A percentile compares a stretch with the other conserved stretches of the same genome.
phyloP scores from a whole-genome alignment of 176 grass and related monocot genomes.

The Rhynchospora pubera region DNA sequence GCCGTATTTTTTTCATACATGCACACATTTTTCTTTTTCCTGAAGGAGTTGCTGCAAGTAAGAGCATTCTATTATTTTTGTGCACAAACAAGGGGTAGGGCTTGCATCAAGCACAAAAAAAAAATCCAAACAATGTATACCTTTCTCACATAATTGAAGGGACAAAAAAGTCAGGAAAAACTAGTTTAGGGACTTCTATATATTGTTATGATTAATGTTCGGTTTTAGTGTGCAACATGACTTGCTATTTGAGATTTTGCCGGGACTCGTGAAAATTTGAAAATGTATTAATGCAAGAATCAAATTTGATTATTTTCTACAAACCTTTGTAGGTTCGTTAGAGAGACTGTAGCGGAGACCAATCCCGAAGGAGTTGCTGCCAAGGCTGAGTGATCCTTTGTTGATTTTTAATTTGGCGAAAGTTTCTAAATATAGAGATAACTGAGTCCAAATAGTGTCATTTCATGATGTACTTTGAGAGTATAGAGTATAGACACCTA shows the following conservation, averaged over 20 bases:
- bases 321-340: slow-evolving; percentile 35
- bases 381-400: slow-evolving; percentile 39
- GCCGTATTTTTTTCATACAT: too few relatives aligned
- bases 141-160: neutral
- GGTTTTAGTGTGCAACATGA: neutral
- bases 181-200: slow-evolving; percentile 4
- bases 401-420: slow-evolving; percentile 19
- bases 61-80: too few relatives aligned
- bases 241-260: neutral
- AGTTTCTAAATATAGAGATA: slow-evolving; percentile 14
- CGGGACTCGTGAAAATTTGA: neutral
- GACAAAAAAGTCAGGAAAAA: neutral
- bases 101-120: too few relatives aligned
- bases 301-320: neutral
- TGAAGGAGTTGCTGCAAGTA: too few relatives aligned
- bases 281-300: neutral
- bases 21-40: neutral
- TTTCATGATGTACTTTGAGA: neutral
- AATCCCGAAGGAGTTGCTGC: slow-evolving; percentile 36
- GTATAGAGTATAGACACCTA: neutral
- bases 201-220: neutral
- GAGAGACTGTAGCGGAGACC: slow-evolving; percentile 35
- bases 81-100: too few relatives aligned
- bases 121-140: too few relatives aligned
- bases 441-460: neutral